Evolutionary conservation across 2,329 filamentous ascomycete genomes (phyloP), one percentile per base, ranked within the genome.

Genomic region (Sporothrix luriei): DNA sequence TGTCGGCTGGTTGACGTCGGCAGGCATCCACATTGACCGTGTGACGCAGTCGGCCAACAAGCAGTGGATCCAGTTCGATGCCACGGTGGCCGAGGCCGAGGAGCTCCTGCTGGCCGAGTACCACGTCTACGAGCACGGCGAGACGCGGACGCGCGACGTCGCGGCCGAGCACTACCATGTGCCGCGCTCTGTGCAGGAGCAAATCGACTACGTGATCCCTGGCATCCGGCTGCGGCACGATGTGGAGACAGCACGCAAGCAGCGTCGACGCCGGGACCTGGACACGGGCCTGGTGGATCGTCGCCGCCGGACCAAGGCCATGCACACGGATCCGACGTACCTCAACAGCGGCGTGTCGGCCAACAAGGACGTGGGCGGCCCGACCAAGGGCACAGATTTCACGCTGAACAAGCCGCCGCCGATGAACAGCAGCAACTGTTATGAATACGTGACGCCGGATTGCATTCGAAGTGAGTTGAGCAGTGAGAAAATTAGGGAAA

Each of bases 161-260:
- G 74, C 73, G 1, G 70, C 71, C 38, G 61, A 69, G 46, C 72
- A 74, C 70, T 78, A 77, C 74, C 83, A 84, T 70, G 76, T 87
- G 5, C 85, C 85, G 0, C 78, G 78, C 38, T 75, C 81, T 52
- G 73, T 87, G 16, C 79, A 79, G 55, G 72, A 78, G 13, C 83
- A 87, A 70, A 78, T 87, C 66, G 85, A 87, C 76, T 87, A 86
- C 75, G 82, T 88, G 49, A 87, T 82, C 0, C 85, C 85, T 0
- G 84, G 84, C 19, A 81, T 85, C 72, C 84, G 84, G 71, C 78
- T 87, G n/a, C 77, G 78, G 71, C 73, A 68, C 9, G 68, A 73
- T 54, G 57, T 40, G 9, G 57, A 52, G 38, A 70, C 66, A 46
- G 54, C 48, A 9, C 40, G 51, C 19, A 51, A 69, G 67, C 55